Conservation (phyloP, 2,329 filamentous ascomycete species). For the Fragosphaeria purpurea region DNA sequence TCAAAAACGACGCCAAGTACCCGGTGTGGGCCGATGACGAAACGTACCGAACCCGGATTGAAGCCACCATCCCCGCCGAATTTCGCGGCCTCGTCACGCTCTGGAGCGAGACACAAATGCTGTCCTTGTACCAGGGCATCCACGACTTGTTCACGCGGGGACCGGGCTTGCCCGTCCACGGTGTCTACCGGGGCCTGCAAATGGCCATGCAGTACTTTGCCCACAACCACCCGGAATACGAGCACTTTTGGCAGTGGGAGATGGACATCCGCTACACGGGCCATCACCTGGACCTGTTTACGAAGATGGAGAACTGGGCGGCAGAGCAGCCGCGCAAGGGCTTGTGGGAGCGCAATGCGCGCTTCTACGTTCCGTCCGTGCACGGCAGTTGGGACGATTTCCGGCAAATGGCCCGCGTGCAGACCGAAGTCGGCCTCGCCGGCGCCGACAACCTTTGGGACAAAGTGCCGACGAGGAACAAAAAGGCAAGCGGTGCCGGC, state of each 20-base stretch:
- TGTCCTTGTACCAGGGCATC: conserved; percentile 77
- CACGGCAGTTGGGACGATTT: conserved; percentile 77
- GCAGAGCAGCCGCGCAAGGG: conserved; percentile 66
- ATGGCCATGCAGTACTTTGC: conserved; percentile 96
- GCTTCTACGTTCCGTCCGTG: conserved; percentile 67
- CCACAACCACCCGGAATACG: conserved; percentile 77
- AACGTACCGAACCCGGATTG: conserved; percentile 56
- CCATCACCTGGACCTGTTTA: conserved; percentile 69
- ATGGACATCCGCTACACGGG: conserved; percentile 88
- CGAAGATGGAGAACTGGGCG: conserved; percentile 60
- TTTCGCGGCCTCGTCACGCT: conserved; percentile 82
- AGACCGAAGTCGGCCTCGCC: conserved; percentile 59
- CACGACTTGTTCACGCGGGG: conserved; percentile 62
- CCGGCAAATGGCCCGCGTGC: conserved; percentile 63
- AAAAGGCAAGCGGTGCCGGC: conserved; percentile 18
- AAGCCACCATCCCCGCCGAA: conserved; percentile 65
- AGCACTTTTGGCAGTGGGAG: conserved; percentile 92
- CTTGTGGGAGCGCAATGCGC: conserved; percentile 68
- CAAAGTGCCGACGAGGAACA: conserved; percentile 32
- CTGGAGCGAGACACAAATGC: conserved; percentile 93
- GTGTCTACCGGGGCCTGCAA: conserved; percentile 82
- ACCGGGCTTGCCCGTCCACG: conserved; percentile 68
- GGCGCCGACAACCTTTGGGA: conserved; percentile 60
- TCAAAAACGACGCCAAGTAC: conserved; percentile 63
- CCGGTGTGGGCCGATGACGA: conserved; percentile 70